phyloP scores from a whole-genome alignment of 352 stramenopile species.

The Globisporangium spiculum region DNA sequence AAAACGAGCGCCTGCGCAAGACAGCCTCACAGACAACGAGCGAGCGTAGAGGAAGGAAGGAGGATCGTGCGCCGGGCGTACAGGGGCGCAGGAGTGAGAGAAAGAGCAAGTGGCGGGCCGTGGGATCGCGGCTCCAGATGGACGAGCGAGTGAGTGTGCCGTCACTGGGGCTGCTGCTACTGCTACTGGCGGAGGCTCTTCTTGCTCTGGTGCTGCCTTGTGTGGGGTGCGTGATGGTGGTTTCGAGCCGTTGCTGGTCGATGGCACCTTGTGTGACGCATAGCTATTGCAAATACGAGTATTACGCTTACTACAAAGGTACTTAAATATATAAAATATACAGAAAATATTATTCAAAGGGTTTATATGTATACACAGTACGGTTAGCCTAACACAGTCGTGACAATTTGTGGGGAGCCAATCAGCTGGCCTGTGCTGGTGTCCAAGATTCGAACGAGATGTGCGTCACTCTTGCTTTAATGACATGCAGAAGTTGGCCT shows the following conservation, averaged over 20 bases:
- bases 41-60: neutral
- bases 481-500: neutral
- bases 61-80: neutral
- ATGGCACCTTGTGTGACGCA: neutral
- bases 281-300: no score
- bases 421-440: neutral
- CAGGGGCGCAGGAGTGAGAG: neutral
- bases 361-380: neutral
- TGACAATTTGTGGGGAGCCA: neutral
- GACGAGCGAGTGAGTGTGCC: neutral
- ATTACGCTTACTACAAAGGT: neutral
- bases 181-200: neutral
- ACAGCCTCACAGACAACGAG: neutral
- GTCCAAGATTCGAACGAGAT: constrained; percentile 10
- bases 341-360: neutral
- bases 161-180: neutral
- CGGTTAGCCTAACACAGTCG: neutral
- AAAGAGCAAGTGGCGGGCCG: neutral
- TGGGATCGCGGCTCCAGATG: neutral
- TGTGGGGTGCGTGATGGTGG: neutral
- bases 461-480: neutral
- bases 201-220: neutral
- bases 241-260: constrained; percentile 3
- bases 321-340: neutral
- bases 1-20: neutral